A percentile compares a stretch with the other conserved stretches of the same genome.
phyloP scores from a whole-genome alignment of 352 stramenopile species.

The Achlya hypogyna region DNA sequence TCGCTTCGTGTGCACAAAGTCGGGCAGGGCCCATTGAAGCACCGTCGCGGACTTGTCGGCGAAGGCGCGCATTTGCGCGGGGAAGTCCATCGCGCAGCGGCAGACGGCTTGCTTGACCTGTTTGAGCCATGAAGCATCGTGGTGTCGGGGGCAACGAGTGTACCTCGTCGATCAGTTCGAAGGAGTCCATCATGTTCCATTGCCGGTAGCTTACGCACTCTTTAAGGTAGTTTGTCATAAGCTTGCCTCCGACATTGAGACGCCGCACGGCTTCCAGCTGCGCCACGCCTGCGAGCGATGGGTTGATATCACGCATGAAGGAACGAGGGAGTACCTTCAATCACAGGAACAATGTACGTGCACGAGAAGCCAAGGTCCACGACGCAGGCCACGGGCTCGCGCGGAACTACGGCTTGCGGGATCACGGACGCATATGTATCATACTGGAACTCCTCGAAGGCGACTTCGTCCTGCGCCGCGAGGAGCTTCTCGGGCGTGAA shows the following conservation, averaged over 20 bases:
- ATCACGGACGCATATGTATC: constrained; percentile 38
- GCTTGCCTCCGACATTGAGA: constrained; percentile 91
- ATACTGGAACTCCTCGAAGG: constrained; percentile 72
- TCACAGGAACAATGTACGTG: constrained; percentile 89
- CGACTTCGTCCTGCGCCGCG: constrained; percentile 70
- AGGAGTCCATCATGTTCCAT: constrained; percentile 95
- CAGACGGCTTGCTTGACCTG: constrained; percentile 84
- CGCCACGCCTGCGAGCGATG: neutral
- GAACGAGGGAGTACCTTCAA: constrained; percentile 50
- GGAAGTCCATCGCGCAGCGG: constrained; percentile 84
- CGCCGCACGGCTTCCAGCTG: constrained; percentile 31
- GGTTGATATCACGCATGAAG: neutral
- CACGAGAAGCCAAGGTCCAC: constrained; percentile 95
- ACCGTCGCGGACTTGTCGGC: constrained; percentile 26
- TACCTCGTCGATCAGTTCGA: constrained; percentile 50
- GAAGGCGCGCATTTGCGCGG: constrained; percentile 51
- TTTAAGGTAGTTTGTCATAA: constrained; percentile 96
- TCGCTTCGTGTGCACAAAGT: constrained; percentile 66
- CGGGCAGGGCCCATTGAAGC: constrained; percentile 66
- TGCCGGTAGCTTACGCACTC: constrained; percentile 94
- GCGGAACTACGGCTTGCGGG: constrained; percentile 1
- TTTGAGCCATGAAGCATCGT: constrained; percentile 39
- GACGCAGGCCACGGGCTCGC: constrained; percentile 39
- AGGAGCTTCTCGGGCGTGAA: constrained; percentile 43
- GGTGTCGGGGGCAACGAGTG: constrained; percentile 24